Evolutionary conservation across 2,329 filamentous ascomycete genomes (phyloP).

Genomic region (Mycosphaerella arachidis): DNA sequence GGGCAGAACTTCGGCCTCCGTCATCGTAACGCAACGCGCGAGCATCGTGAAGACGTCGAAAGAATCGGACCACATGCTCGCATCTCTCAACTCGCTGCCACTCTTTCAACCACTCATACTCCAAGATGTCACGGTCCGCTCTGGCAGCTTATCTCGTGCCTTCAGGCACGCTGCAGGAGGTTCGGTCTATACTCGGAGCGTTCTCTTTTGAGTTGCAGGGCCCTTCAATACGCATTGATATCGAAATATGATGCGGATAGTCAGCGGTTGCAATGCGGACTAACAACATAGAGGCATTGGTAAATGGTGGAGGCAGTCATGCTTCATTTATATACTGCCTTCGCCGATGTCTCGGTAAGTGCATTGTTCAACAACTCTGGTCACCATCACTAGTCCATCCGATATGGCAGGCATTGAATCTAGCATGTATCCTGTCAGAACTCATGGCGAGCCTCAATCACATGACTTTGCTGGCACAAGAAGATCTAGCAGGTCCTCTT

Average conservation of each 20-base stretch:
- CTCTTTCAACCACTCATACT: not conserved
- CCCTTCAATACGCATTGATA: constrained; percentile 1
- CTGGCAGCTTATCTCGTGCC: constrained; percentile 11
- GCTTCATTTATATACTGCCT: not conserved
- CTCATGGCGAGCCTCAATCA: constrained; percentile 1
- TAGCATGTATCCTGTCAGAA: not conserved
- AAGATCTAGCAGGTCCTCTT: constrained; percentile 1
- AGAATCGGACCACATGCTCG: not conserved
- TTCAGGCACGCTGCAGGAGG: constrained; percentile 2
- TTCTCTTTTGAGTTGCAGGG: constrained; percentile 1
- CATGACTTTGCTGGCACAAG: not conserved
- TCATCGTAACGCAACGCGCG: not conserved
- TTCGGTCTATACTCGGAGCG: constrained; percentile 11
- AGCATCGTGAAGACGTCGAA: not conserved
- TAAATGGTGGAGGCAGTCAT: not conserved
- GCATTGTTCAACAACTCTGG: not conserved
- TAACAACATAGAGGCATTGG: constrained; percentile 1
- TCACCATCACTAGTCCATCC: not conserved
- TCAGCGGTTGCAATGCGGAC: constrained; percentile 13
- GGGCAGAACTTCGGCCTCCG: not conserved
- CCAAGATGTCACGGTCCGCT: constrained; percentile 4
- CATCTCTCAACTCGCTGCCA: not conserved
- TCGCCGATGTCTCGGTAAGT: not conserved
- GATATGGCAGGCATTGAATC: not conserved
- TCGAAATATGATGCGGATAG: constrained; percentile 4